A percentile compares a stretch with the other conserved stretches of the same genome.
Conservation (phyloP, 23 red algal species). For the Agarophyton chilense region DNA sequence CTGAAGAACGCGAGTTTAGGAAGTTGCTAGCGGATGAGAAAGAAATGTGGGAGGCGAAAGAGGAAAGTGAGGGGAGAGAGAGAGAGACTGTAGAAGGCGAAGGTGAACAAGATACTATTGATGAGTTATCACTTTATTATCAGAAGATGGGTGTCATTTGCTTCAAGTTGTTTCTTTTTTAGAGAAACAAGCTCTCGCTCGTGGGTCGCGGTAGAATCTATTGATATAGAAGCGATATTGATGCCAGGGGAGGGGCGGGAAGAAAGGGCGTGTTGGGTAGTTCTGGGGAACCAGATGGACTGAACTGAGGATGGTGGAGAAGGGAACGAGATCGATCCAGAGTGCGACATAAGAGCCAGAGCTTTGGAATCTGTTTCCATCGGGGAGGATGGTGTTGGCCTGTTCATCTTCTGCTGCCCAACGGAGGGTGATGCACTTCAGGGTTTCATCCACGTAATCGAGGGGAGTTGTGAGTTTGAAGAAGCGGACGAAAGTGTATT, state of each 20-base stretch:
- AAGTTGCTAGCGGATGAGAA: too few relatives aligned
- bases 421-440: too few relatives aligned
- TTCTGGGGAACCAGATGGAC: not conserved
- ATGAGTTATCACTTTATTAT: not conserved
- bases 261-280: not conserved
- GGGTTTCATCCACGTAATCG: slow-evolving; percentile 8
- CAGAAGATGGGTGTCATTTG: too few relatives aligned
- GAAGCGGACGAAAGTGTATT: slow-evolving; percentile 21
- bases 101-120: not conserved
- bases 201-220: too few relatives aligned
- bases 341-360: not conserved
- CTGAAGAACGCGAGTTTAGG: too few relatives aligned
- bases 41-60: not conserved
- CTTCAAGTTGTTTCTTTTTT: too few relatives aligned
- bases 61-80: not conserved
- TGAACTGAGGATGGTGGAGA: not conserved
- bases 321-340: slow-evolving; percentile 5
- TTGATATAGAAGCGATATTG: not conserved
- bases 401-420: slow-evolving; percentile 12
- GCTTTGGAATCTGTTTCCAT: not conserved
- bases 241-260: not conserved
- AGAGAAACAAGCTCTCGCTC: too few relatives aligned
- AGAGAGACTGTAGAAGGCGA: not conserved
- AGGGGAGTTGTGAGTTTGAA: not conserved
- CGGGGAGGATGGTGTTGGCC: not conserved